Evolutionary conservation across 768 basidiomycete genomes (phyloP).

Genomic region (Lenzites betulinus): DNA sequence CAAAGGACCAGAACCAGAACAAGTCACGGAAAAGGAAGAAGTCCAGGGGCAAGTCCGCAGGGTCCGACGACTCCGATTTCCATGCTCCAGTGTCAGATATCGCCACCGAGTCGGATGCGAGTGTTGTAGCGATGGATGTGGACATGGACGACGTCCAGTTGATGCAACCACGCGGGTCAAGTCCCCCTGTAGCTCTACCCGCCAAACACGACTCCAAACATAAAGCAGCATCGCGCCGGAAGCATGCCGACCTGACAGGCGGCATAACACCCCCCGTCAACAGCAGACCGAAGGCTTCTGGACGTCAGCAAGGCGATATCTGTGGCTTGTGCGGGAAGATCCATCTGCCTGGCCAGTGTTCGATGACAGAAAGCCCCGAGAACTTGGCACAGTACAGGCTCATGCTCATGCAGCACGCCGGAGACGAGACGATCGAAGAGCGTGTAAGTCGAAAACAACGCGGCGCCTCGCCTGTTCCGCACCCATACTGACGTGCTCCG

Average conservation of each 20-base stretch:
- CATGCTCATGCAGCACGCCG: conserved; percentile 62
- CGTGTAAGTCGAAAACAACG: conserved; percentile 46
- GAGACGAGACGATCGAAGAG: conserved; percentile 65
- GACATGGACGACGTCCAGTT: conserved; percentile 16
- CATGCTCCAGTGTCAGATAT: conserved; percentile 33
- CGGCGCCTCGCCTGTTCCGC: background rate
- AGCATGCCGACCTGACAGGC: background rate
- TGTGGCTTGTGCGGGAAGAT: conserved; percentile 66
- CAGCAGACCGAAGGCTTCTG: conserved; percentile 3
- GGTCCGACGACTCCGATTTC: conserved; percentile 44
- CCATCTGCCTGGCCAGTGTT: conserved; percentile 60
- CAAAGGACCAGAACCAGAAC: conserved; percentile 34
- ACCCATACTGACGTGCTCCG: conserved; percentile 7
- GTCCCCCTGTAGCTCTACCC: background rate
- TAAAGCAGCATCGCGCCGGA: background rate
- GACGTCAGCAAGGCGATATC: conserved; percentile 14
- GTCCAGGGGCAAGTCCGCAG: conserved; percentile 32
- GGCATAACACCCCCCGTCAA: conserved; percentile 19
- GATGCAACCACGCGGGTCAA: background rate
- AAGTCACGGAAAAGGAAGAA: conserved; percentile 34
- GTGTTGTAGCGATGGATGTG: conserved; percentile 8
- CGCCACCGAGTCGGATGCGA: conserved; percentile 25
- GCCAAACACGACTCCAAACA: background rate
- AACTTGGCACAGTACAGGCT: conserved; percentile 71
- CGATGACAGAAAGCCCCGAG: conserved; percentile 64